Conservation (phyloP, 2,329 filamentous ascomycete genomes). For the Acephala macrosclerotiorum region DNA sequence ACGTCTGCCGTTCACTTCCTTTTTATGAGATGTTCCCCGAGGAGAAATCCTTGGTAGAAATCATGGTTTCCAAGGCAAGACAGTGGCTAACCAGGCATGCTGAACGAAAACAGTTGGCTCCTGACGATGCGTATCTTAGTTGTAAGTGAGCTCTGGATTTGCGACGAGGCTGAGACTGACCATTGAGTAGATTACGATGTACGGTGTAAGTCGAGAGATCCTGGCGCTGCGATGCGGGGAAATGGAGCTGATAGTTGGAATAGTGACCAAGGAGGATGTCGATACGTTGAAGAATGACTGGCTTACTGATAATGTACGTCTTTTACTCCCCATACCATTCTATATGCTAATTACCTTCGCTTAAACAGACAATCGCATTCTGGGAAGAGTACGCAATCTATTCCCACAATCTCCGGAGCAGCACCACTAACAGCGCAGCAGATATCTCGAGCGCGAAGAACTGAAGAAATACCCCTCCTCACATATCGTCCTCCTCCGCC, state of each 20-base stretch:
- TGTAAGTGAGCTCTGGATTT: conserved; percentile 56
- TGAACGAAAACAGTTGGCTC: conserved; percentile 52
- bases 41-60: not conserved
- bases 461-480: conserved; percentile 81
- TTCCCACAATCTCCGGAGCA: conserved; percentile 1
- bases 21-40: conserved; percentile 9
- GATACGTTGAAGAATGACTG: conserved; percentile 90
- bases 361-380: conserved; percentile 85
- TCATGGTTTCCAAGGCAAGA: conserved; percentile 25
- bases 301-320: conserved; percentile 88
- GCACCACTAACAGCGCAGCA: conserved; percentile 44
- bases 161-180: conserved; percentile 20
- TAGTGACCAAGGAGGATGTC: conserved; percentile 89
- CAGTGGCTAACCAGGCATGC: conserved; percentile 34
- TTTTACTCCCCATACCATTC: not conserved
- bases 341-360: conserved; percentile 19
- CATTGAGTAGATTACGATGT: conserved; percentile 65
- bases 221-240: not conserved
- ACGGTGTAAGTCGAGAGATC: conserved; percentile 55
- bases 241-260: conserved; percentile 35
- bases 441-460: conserved; percentile 89
- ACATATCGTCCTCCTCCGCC: conserved; percentile 88
- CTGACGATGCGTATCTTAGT: conserved; percentile 74
- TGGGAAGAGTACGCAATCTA: conserved; percentile 83
- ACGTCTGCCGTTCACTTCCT: conserved; percentile 33